Evolutionary conservation across 768 basidiomycete species (phyloP).

Genomic region (Suillus americanus): DNA sequence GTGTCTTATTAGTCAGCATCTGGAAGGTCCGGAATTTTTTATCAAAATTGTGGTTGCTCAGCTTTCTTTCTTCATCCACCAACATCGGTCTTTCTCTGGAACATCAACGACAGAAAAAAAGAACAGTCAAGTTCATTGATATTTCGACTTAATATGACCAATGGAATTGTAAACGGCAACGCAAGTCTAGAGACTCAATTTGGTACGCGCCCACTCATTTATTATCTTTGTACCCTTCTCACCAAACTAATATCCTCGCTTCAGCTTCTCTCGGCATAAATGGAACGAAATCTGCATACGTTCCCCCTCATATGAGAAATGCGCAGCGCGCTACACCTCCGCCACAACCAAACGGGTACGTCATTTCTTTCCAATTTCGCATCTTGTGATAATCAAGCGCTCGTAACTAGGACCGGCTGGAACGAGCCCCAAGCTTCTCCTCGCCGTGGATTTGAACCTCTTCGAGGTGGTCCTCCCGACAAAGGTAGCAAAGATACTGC

Average conservation of each 20-base stretch:
- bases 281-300: slow-evolving; percentile 73
- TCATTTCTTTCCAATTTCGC: slow-evolving; percentile 16
- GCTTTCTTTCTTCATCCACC: slow-evolving; percentile 29
- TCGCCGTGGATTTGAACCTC: slow-evolving; percentile 43
- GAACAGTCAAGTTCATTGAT: slow-evolving; percentile 28
- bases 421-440: slow-evolving; percentile 72
- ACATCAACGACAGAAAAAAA: slow-evolving; percentile 29
- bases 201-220: slow-evolving; percentile 42
- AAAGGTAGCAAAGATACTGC: slow-evolving; percentile 36
- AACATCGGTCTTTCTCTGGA: slow-evolving; percentile 31
- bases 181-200: slow-evolving; percentile 74
- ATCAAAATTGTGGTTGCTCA: slow-evolving; percentile 12
- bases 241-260: slow-evolving; percentile 4
- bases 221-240: neutral
- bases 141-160: slow-evolving; percentile 71
- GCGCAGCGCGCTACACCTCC: slow-evolving; percentile 78
- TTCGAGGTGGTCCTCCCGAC: slow-evolving; percentile 42
- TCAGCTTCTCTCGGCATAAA: slow-evolving; percentile 76
- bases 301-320: slow-evolving; percentile 86
- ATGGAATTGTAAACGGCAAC: slow-evolving; percentile 84
- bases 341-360: slow-evolving; percentile 52
- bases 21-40: slow-evolving; percentile 27
- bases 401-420: slow-evolving; percentile 60
- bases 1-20: slow-evolving; percentile 23
- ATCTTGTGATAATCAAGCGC: slow-evolving; percentile 20